phyloP scores from a whole-genome alignment of 352 stramenopile genomes.

The Pythium phragmiticola region DNA sequence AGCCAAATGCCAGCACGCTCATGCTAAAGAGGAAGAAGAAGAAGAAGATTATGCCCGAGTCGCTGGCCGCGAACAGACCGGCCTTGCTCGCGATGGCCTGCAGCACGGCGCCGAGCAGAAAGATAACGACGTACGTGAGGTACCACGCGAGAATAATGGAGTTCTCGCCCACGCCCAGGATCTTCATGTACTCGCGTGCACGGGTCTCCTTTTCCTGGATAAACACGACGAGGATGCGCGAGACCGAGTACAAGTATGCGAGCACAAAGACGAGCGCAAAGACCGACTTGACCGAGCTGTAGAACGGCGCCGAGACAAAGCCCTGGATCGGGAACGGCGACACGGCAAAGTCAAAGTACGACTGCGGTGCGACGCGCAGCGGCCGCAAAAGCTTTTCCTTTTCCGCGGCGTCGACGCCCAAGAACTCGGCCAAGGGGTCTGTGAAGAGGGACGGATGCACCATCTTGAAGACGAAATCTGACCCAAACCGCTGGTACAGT shows the following conservation, averaged over 20 bases:
- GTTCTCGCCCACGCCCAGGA: constrained; percentile 82
- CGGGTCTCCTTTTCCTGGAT: constrained; percentile 91
- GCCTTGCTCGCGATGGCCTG: constrained; percentile 36
- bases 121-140: constrained; percentile 72
- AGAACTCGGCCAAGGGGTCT: constrained; percentile 9
- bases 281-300: constrained; percentile 59
- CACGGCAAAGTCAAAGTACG: constrained; percentile 42
- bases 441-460: constrained; percentile 17
- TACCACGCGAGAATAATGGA: constrained; percentile 60
- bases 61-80: not conserved
- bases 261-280: constrained; percentile 91
- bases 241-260: constrained; percentile 92
- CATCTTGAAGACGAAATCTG: constrained; percentile 14
- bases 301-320: constrained; percentile 69
- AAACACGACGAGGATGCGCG: constrained; percentile 84
- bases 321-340: constrained; percentile 54
- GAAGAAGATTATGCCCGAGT: constrained; percentile 37
- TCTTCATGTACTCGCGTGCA: constrained; percentile 90
- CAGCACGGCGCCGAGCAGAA: constrained; percentile 45
- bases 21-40: constrained; percentile 83
- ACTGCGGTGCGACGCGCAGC: constrained; percentile 56
- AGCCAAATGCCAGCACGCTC: constrained; percentile 67
- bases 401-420: constrained; percentile 11
- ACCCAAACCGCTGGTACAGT: constrained; percentile 33
- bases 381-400: constrained; percentile 40